A percentile compares a stretch with the other conserved stretches of the same genome.
These are phyloP conservation scores for Linum usitatissimum DNA, from an alignment of 345 rosid genomes.

Conservation along the genomic window DNA sequence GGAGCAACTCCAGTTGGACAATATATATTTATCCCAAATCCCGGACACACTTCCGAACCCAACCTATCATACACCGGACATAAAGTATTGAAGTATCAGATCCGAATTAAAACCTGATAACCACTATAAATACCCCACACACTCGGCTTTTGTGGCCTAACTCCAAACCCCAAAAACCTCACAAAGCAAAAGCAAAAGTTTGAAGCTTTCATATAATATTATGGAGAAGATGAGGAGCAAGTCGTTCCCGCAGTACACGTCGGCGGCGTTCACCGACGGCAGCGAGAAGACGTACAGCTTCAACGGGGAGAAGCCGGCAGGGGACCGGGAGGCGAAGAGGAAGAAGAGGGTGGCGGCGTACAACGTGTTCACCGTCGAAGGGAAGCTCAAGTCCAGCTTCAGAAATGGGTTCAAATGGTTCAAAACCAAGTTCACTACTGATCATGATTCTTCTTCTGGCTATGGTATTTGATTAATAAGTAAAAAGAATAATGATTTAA, in stretches of 20 bases:
- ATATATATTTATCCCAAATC: no score
- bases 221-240: neutral
- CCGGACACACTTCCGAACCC: no score
- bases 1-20: no score
- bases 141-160: no score
- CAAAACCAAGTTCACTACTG: slow-evolving; percentile 1
- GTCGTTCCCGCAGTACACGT: slow-evolving; percentile 3
- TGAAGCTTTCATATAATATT: no score
- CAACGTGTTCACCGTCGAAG: slow-evolving; percentile 1
- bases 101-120: no score
- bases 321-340: neutral
- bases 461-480: neutral
- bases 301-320: neutral
- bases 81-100: no score
- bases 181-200: no score
- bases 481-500: no score
- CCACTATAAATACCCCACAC: no score
- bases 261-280: neutral
- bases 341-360: slow-evolving; percentile 1
- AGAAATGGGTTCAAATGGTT: neutral
- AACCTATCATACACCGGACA: no score
- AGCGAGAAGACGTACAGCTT: neutral
- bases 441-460: neutral
- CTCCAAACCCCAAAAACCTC: no score
- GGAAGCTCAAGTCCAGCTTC: slow-evolving; percentile 1